These are phyloP conservation scores for Scytalidium lignicola DNA, from an alignment of 2,329 filamentous ascomycete species.

Conservation along the genomic window DNA sequence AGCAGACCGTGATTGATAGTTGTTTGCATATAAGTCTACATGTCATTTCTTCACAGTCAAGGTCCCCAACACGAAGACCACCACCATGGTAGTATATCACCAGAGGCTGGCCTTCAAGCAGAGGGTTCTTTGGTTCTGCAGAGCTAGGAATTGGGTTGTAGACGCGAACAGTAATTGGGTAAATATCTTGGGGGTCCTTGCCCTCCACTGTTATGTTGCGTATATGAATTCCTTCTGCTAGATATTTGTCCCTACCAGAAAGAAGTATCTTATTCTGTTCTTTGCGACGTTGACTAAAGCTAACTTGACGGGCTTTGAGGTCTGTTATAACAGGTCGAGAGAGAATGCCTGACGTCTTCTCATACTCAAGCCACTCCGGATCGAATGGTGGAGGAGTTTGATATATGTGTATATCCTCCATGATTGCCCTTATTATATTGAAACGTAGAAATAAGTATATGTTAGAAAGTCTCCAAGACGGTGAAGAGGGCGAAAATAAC, in stretches of 20 bases:
- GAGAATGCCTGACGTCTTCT: constrained; percentile 27
- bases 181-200: neutral
- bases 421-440: no score
- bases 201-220: constrained; percentile 9
- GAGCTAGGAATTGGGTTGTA: constrained; percentile 11
- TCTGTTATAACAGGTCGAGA: constrained; percentile 20
- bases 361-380: constrained; percentile 35
- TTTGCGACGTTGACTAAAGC: constrained; percentile 38
- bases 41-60: constrained; percentile 44
- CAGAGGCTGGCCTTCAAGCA: constrained; percentile 14
- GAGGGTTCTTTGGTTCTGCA: neutral
- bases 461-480: no score
- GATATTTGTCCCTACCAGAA: constrained; percentile 30
- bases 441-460: no score
- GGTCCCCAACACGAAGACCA: constrained; percentile 41
- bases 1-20: constrained; percentile 33
- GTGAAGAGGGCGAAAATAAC: no score
- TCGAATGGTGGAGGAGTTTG: constrained; percentile 31
- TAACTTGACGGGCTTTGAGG: constrained; percentile 28
- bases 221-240: constrained; percentile 30
- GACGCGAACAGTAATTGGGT: constrained; percentile 13
- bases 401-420: no score
- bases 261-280: constrained; percentile 32
- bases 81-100: constrained; percentile 46
- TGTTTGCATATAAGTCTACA: constrained; percentile 37